Evolutionary conservation across 2,329 filamentous ascomycete genomes (phyloP), one percentile per base, ranked within the genome.

Genomic region (Claviceps spartinae): DNA sequence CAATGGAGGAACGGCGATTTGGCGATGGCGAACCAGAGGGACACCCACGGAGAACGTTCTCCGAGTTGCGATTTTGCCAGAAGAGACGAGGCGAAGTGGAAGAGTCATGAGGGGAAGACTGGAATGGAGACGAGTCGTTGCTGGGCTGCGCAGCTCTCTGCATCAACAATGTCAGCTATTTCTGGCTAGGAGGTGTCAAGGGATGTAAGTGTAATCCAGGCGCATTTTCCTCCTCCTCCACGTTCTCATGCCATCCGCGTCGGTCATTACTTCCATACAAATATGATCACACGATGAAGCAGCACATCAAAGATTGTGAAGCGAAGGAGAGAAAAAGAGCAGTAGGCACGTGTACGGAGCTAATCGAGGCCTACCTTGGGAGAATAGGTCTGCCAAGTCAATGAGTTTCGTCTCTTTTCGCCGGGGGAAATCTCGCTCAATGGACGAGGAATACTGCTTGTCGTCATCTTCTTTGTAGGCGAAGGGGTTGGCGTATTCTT

Each of bases 351-450:
- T 18, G 38, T 30, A 46, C n/a, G 24, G 14, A 16, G 22, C 34
- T 34, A 36, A 14, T 47, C 4, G 36, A 22, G n/a, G 59, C 67
- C 36, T 58, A 69, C 68, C 67, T 69, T 68, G 47, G 68, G 66
- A 38, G 65, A 65, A 24, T 58, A 56, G 67, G 90, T 85, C 62
- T 85, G 89, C 80, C 85, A 95, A 73, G 86, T 94, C 50, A 90
- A 89, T 49, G 90, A 96, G 72, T 97, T 97, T 62, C 90, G 80
- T 65, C 91, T 81, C 68, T 82, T 84, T 69, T 90, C 88, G 56
- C 86, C 86, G 50, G 86, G 86, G 60, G 86, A 88, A 63, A 98
- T 82, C 72, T 98, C 93, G 56, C 88, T 86, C 58, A 98, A 78
- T 54, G 93, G 86, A 61, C 86, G 82, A 63, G 83, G 79, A 52